Conservation (phyloP, 2,329 filamentous ascomycete genomes). For the Aspergillus ruber region DNA sequence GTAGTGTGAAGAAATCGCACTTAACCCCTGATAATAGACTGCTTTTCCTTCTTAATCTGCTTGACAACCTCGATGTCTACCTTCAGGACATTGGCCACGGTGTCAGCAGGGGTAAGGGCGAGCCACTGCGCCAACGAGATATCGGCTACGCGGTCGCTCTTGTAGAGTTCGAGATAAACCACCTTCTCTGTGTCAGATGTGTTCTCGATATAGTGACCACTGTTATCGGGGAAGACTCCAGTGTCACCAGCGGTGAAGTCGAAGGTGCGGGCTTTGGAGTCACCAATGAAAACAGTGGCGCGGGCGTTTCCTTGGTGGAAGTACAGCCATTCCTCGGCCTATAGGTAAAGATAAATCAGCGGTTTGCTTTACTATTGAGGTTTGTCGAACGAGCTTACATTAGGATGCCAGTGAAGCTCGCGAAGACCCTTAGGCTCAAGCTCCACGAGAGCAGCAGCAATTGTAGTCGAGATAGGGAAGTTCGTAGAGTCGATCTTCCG, state of each 20-base stretch:
- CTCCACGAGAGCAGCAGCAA: constrained; percentile 59
- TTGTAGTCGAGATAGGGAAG: constrained; percentile 60
- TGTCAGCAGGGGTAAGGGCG: constrained; percentile 52
- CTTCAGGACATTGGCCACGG: constrained; percentile 12
- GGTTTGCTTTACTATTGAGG: not conserved
- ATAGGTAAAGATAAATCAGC: not conserved
- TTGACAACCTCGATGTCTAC: constrained; percentile 14
- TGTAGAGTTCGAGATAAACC: constrained; percentile 64
- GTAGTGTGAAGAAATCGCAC: not conserved
- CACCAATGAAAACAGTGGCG: constrained; percentile 61
- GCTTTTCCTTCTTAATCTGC: constrained; percentile 16
- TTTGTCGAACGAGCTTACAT: constrained; percentile 41
- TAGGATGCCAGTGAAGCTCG: constrained; percentile 66
- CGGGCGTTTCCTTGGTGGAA: constrained; percentile 58
- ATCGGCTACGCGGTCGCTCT: constrained; percentile 60
- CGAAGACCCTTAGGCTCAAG: constrained; percentile 58
- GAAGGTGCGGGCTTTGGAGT: constrained; percentile 56
- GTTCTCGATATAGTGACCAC: constrained; percentile 63
- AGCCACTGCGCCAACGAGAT: constrained; percentile 64
- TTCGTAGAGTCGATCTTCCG: constrained; percentile 61
- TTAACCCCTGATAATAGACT: constrained; percentile 10
- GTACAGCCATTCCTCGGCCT: constrained; percentile 66
- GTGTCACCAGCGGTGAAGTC: constrained; percentile 63
- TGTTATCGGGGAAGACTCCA: constrained; percentile 61
- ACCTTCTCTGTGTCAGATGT: constrained; percentile 58